These are phyloP conservation scores for Naumovozyma castellii DNA, from an alignment of 805 yeast species.

Conservation along the genomic window DNA sequence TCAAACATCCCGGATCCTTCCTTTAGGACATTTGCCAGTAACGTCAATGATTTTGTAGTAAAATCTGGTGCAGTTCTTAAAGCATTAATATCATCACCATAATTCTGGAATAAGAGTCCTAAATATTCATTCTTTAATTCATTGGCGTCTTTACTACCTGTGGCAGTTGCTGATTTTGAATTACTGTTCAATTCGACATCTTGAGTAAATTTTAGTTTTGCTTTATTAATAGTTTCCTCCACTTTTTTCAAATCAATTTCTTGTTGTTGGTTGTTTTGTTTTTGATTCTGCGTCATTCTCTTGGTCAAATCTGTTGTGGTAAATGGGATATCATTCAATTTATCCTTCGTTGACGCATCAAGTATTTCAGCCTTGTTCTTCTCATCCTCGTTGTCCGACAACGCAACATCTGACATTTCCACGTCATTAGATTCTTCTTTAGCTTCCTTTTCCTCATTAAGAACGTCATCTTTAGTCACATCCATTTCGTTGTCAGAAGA, in stretches of 20 bases:
- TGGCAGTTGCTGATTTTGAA: neutral
- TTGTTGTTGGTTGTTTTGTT: conserved; percentile 8
- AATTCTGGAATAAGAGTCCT: conserved; percentile 45
- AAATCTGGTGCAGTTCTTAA: conserved; percentile 59
- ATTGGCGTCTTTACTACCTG: neutral
- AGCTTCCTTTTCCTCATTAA: neutral
- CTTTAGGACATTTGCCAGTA: conserved; percentile 49
- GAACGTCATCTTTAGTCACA: conserved; percentile 4
- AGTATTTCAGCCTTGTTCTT: conserved; percentile 10
- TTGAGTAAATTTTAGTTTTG: conserved; percentile 10
- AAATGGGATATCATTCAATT: conserved; percentile 19
- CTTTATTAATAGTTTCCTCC: conserved; percentile 22
- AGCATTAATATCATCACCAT: conserved; percentile 52
- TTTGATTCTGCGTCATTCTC: conserved; percentile 6
- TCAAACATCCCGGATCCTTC: conserved; percentile 53
- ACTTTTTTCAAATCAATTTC: conserved; percentile 27
- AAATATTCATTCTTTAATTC: conserved; percentile 40
- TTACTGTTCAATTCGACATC: neutral
- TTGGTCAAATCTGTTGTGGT: conserved; percentile 31
- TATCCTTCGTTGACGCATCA: conserved; percentile 14
- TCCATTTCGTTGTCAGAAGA: conserved; percentile 24
- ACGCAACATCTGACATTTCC: conserved; percentile 30
- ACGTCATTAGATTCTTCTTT: conserved; percentile 12
- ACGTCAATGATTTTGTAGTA: conserved; percentile 43
- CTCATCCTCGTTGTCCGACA: conserved; percentile 13